These are phyloP conservation scores for Venturia carpophila DNA, from an alignment of 2,329 filamentous ascomycete genomes.

Conservation along the genomic window DNA sequence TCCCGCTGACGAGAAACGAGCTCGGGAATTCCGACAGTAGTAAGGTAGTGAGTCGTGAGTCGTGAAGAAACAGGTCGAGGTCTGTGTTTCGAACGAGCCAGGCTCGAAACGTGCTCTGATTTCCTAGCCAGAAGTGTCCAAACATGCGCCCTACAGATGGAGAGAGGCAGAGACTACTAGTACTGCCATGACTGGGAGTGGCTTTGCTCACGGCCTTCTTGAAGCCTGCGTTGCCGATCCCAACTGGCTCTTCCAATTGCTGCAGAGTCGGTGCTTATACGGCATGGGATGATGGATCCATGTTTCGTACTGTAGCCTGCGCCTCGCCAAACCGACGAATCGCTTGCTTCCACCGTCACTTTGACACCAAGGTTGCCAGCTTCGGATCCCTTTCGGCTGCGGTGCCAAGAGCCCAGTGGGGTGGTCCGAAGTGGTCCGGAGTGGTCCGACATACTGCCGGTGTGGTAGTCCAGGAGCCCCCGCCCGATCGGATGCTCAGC, in stretches of 20 bases:
- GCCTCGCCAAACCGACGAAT: slow-evolving; percentile 4
- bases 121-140: neutral
- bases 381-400: neutral
- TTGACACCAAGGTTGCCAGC: no score
- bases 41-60: no score
- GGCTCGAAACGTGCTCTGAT: neutral
- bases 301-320: neutral
- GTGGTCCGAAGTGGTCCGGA: neutral
- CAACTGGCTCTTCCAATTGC: neutral
- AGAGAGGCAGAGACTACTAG: no score
- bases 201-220: neutral
- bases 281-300: no score
- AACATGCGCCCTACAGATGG: neutral
- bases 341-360: neutral
- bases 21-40: neutral
- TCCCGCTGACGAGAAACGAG: neutral
- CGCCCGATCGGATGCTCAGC: neutral
- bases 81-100: neutral
- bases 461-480: slow-evolving; percentile 2
- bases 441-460: no score
- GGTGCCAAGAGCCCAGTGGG: slow-evolving; percentile 1
- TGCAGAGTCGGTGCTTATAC: neutral
- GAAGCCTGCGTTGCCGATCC: neutral
- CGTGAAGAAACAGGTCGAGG: no score
- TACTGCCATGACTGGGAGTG: no score